Evolutionary conservation across 2,329 filamentous ascomycete species (phyloP), one percentile per base, ranked within the genome.

Genomic region (Zymoseptoria ardabiliae): DNA sequence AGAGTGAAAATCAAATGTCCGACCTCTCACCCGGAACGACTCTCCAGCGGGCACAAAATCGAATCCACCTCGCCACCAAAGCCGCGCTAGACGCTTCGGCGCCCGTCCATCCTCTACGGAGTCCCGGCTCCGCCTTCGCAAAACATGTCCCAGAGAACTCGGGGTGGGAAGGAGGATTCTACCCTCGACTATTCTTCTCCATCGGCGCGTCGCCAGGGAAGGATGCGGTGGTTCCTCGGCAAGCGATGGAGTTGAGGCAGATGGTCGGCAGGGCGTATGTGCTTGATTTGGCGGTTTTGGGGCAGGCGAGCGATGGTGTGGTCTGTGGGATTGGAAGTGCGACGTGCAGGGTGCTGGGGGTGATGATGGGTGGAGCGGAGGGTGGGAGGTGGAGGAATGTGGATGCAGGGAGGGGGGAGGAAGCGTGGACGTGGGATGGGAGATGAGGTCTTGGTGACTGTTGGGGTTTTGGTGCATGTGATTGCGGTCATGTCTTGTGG

Each of bases 91-190:
- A 78, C 63, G 74, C 72, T 50, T 60, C 64, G 4, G 65, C 68
- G 1, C 71, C 71, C 1, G 64, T 67, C 23, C 53, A 60, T 4
- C 63, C 66, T 4, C 45, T 69, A 8, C 69, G 69, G 9, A 71
- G 74, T 2, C 75, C 83, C 61, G 74, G 75, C 22, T 75, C 76
- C 10, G 76, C 81, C 6, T 83, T 88, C 70, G 81, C 81, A 64
- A 84, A 82, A 66, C 90, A 89, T 71, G 81, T 89, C 41, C 89
- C 91, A 60, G 87, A 91, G 70, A 83, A 86, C 1, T 85, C 90
- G 49, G 91, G 90, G 28, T 95, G 90, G 90, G 90, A 95, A 72
- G 90, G 91, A 19, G 91, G 91, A 1, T 96, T 95, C 78, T 95
- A 88, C 74, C 82, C 83, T 13, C 82, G 85, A 67, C 86, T 94